These are phyloP conservation scores for Cladophialophora chaetospira DNA, from an alignment of 2,329 filamentous ascomycete species.

Conservation along the genomic window DNA sequence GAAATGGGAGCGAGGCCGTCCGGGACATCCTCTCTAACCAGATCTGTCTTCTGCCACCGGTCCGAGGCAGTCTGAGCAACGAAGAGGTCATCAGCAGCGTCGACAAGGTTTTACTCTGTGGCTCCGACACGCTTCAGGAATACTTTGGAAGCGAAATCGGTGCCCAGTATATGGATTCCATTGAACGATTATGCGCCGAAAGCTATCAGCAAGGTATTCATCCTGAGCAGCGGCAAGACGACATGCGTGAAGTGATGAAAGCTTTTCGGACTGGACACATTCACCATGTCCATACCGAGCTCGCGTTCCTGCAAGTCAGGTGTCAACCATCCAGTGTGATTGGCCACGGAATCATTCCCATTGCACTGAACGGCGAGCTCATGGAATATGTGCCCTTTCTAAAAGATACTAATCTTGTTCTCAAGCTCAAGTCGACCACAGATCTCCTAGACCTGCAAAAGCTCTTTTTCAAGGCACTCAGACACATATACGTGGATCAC, in stretches of 20 bases:
- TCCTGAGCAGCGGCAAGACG: neutral
- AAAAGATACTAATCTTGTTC: neutral
- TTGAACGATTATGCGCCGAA: constrained; percentile 1
- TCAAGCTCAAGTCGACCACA: constrained; percentile 3
- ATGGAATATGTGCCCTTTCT: constrained; percentile 2
- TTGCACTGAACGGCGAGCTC: constrained; percentile 1
- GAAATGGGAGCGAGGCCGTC: neutral
- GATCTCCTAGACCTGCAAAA: neutral
- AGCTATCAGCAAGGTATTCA: neutral
- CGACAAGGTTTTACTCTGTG: constrained; percentile 4
- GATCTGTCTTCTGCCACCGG: constrained; percentile 2
- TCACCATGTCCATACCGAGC: constrained; percentile 6
- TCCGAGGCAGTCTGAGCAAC: neutral
- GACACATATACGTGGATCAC: neutral
- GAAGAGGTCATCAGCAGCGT: constrained; percentile 5
- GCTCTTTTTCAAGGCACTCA: neutral
- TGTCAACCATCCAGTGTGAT: neutral
- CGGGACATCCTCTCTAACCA: constrained; percentile 4
- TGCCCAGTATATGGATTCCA: neutral
- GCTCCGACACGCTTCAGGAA: neutral
- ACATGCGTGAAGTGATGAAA: constrained; percentile 1
- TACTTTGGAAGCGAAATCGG: neutral
- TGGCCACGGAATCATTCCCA: neutral
- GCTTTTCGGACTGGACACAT: neutral
- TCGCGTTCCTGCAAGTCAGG: constrained; percentile 1